phyloP scores from a whole-genome alignment of 371 early-diverging fungal species.

The Mortierella sp. region DNA sequence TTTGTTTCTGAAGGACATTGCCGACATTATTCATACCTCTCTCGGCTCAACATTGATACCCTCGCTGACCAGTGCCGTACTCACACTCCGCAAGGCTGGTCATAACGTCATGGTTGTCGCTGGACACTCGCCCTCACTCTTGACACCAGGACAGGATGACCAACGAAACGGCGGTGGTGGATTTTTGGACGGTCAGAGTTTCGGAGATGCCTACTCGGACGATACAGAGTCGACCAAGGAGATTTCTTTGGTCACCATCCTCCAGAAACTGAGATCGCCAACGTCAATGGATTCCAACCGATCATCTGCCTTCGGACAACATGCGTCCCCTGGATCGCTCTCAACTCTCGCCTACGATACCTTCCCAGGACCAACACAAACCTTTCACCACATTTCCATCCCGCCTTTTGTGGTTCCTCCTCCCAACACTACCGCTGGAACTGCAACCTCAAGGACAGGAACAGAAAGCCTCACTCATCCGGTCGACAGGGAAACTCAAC shows the following conservation, averaged over 20 bases:
- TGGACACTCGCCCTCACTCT: conserved; percentile 60
- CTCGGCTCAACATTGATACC: conserved; percentile 59
- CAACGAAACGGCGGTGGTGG: conserved; percentile 2
- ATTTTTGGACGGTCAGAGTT: not conserved
- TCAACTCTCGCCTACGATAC: conserved; percentile 27
- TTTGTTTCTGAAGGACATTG: conserved; percentile 64
- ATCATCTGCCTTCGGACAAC: not conserved
- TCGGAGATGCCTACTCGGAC: not conserved
- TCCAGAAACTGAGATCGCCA: conserved; percentile 37
- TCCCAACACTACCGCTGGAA: not conserved
- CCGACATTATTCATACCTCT: conserved; percentile 60
- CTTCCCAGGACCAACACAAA: conserved; percentile 49
- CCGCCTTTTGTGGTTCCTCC: conserved; percentile 32
- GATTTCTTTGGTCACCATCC: conserved; percentile 25
- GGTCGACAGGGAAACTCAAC: not conserved
- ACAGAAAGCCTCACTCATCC: not conserved
- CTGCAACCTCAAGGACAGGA: not conserved
- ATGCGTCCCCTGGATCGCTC: conserved; percentile 14
- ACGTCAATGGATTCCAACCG: not conserved
- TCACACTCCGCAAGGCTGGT: conserved; percentile 62
- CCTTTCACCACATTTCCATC: conserved; percentile 48
- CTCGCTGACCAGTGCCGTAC: conserved; percentile 59
- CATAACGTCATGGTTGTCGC: conserved; percentile 62
- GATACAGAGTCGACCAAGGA: conserved; percentile 13
- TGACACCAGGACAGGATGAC: not conserved